Conservation (phyloP, 306 rosid species). For the Malus fusca region DNA sequence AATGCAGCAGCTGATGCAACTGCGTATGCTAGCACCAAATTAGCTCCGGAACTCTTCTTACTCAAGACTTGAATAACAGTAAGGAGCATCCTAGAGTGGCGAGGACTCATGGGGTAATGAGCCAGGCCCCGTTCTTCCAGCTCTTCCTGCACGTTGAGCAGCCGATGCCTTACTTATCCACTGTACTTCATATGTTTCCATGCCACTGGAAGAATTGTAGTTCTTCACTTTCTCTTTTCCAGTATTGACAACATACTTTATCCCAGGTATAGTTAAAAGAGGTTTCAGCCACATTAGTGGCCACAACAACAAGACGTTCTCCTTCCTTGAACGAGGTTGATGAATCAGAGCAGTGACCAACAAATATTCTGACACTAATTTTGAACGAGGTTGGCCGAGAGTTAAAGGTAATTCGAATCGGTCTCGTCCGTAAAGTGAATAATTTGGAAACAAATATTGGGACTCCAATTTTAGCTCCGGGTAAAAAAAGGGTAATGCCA, state of each 20-base stretch:
- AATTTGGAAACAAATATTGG: too few relatives aligned
- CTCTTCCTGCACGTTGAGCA: slow-evolving; percentile 77
- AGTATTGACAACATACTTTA: slow-evolving; percentile 83
- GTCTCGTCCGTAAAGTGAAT: too few relatives aligned
- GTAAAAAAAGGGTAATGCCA: too few relatives aligned
- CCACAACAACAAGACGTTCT: slow-evolving; percentile 31
- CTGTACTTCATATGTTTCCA: slow-evolving; percentile 66
- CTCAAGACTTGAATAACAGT: slow-evolving; percentile 55
- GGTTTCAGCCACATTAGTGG: slow-evolving; percentile 98
- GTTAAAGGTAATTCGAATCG: too few relatives aligned
- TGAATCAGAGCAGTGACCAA: too few relatives aligned
- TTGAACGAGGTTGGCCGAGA: too few relatives aligned
- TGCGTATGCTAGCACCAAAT: slow-evolving; percentile 64
- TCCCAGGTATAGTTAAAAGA: slow-evolving; percentile 64
- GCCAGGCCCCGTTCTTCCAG: slow-evolving; percentile 96
- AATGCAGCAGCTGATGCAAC: slow-evolving; percentile 79
- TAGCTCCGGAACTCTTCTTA: slow-evolving; percentile 33
- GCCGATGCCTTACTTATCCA: slow-evolving; percentile 96
- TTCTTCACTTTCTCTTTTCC: slow-evolving; percentile 86
- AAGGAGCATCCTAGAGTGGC: slow-evolving; percentile 88
- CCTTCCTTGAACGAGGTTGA: too few relatives aligned
- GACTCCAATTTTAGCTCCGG: too few relatives aligned
- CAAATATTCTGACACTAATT: too few relatives aligned
- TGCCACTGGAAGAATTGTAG: slow-evolving; percentile 67
- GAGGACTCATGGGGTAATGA: slow-evolving; percentile 81